Percentiles rank a stretch among this genome's conserved stretches.
Evolutionary conservation across 2,329 filamentous ascomycete genomes (phyloP).

Genomic region (Onygenales sp.): DNA sequence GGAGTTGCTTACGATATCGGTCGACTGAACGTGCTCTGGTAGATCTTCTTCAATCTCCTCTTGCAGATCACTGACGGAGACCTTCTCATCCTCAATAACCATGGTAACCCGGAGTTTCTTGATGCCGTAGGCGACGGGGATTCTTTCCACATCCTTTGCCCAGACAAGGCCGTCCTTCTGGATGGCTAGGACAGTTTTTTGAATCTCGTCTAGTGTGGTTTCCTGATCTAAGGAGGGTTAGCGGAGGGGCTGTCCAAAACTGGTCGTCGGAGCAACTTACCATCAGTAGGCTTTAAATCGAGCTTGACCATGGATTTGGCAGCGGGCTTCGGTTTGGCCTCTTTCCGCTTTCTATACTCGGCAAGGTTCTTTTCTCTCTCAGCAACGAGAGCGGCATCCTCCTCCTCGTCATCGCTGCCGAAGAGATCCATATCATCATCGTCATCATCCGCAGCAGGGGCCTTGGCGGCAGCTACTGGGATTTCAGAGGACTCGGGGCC

Average conservation of each 20-base stretch:
- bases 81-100: slow-evolving; percentile 93
- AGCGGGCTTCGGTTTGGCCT: slow-evolving; percentile 75
- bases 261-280: slow-evolving; percentile 44
- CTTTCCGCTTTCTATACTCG: slow-evolving; percentile 97
- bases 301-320: slow-evolving; percentile 95
- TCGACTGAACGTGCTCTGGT: slow-evolving; percentile 94
- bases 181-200: slow-evolving; percentile 70
- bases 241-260: background rate
- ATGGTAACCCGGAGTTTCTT: slow-evolving; percentile 99
- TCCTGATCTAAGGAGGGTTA: slow-evolving; percentile 58
- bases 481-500: slow-evolving; percentile 73
- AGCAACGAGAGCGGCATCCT: slow-evolving; percentile 75
- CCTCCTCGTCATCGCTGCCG: slow-evolving; percentile 86
- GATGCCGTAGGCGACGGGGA: slow-evolving; percentile 62
- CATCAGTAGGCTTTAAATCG: slow-evolving; percentile 91
- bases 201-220: slow-evolving; percentile 79
- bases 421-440: slow-evolving; percentile 90
- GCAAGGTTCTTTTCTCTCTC: slow-evolving; percentile 82
- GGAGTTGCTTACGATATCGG: slow-evolving; percentile 58
- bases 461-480: slow-evolving; percentile 77
- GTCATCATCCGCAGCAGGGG: slow-evolving; percentile 60
- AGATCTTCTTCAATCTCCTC: slow-evolving; percentile 66
- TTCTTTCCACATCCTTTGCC: slow-evolving; percentile 23
- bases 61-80: slow-evolving; percentile 79
- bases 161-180: slow-evolving; percentile 91